phyloP scores from a whole-genome alignment of 2,329 filamentous ascomycete species.

The Penicillium sp. region DNA sequence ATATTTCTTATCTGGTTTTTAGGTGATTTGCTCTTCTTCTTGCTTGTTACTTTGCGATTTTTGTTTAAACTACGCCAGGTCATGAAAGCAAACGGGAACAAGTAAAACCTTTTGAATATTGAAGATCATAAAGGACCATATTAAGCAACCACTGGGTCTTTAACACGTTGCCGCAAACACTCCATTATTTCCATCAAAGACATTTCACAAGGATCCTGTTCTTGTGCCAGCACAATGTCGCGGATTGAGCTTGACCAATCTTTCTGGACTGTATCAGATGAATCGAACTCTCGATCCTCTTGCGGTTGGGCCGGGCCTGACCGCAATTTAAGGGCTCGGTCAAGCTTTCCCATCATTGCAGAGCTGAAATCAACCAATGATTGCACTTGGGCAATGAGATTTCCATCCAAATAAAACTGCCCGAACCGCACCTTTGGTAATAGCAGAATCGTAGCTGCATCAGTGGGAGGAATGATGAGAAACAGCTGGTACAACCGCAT shows the following conservation, averaged over 20 bases:
- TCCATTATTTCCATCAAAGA: slow-evolving; percentile 14
- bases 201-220: slow-evolving; percentile 4
- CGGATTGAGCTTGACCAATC: slow-evolving; percentile 6
- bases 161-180: slow-evolving; percentile 10
- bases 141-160: slow-evolving; percentile 3
- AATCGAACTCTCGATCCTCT: background rate
- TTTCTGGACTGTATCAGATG: background rate
- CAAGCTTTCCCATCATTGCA: slow-evolving; percentile 10
- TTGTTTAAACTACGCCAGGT: background rate
- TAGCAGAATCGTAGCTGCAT: slow-evolving; percentile 9
- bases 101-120: background rate
- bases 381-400: slow-evolving; percentile 8
- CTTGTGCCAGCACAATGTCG: slow-evolving; percentile 11
- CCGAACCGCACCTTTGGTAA: slow-evolving; percentile 10
- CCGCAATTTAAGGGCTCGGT: slow-evolving; percentile 6
- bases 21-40: background rate
- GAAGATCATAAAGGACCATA: too few relatives aligned
- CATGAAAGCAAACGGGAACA: background rate
- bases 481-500: slow-evolving; percentile 14
- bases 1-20: background rate
- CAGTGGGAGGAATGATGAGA: slow-evolving; percentile 10
- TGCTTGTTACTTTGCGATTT: background rate
- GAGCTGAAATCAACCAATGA: slow-evolving; percentile 11
- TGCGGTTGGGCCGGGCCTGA: background rate
- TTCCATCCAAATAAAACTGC: slow-evolving; percentile 8